Base-by-base conservation (phyloP, 352 stramenopile genomes). In the Phytophthora pinifolia region DNA sequence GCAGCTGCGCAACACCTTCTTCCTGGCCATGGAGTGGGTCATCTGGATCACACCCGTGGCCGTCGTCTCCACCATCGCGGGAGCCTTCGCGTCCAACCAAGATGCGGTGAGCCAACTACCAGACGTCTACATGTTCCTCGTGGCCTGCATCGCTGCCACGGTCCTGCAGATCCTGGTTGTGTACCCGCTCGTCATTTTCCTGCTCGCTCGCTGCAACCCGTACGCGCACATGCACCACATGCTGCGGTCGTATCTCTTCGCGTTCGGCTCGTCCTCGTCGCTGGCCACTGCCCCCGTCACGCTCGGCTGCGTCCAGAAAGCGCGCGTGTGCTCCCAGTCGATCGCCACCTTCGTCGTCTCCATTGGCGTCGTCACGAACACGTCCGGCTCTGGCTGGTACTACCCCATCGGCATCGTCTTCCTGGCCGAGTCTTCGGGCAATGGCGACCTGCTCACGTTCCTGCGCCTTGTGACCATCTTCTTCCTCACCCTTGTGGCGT, bases 321-420 rank as follows among this genome's bases (percentile, higher is more conserved):
- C 79, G 7, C 61, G 72, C 7, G 64, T 83, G 59, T 86, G 75
- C 42, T 89, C 79, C 17, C 76, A 83, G 48, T 88, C 82, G 34
- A 71, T 92, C 12, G 74, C 73, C n/a, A 88, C 86, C 30, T 86
- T 90, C 38, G 72, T 88, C 15, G 67, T 92, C 46, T 89, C 79
- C 12, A 75, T 92, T 22, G 80, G 79, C 17, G 78, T 85, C 8
- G 68, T 72, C 13, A 77, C 76, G 12, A 86, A 88, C 62, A 72
- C 87, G 47, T 80, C 72, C 0, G 74, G 62, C 17, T 66, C 62
- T 13, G 79, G 72, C 17, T 80, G 76, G 59, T 89, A 89, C 58
- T 77, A 78, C 34, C 79, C 79, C 5, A 75, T 93, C 38, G 70
- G 65, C 5, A 68, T 86, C 33, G 57, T 85, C 33, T 89, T 79